A percentile compares a stretch with the other conserved stretches of the same genome.
phyloP scores from a whole-genome alignment of 495 filamentous ascomycete genomes.

The Aspergillus hancockii region DNA sequence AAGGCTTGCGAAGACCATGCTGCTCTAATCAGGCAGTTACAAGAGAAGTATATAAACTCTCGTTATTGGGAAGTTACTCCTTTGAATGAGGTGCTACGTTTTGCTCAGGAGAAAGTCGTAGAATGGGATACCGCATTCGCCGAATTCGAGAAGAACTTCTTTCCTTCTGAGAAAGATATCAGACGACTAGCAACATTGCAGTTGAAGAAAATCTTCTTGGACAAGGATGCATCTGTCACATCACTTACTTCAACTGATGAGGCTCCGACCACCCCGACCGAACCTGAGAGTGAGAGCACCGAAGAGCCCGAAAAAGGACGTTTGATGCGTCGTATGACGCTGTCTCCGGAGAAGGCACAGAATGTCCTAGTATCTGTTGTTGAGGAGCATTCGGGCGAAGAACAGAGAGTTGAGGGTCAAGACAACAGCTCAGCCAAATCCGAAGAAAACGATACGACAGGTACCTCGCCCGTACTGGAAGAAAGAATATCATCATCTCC shows the following conservation, averaged over 20 bases:
- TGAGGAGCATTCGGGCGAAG: constrained; percentile 59
- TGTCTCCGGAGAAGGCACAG: constrained; percentile 67
- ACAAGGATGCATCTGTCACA: constrained; percentile 74
- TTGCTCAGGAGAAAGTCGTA: constrained; percentile 87
- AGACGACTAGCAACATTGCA: constrained; percentile 87
- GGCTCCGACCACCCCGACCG: constrained; percentile 39
- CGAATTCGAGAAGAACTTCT: constrained; percentile 89
- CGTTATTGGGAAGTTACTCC: constrained; percentile 97
- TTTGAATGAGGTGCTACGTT: constrained; percentile 80
- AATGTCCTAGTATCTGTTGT: constrained; percentile 70
- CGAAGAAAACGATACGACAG: constrained; percentile 22
- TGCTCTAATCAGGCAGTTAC: constrained; percentile 70
- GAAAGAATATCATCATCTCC: constrained; percentile 24
- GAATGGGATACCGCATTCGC: constrained; percentile 91
- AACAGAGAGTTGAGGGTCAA: constrained; percentile 25
- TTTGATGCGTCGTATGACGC: constrained; percentile 49
- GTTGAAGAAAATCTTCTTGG: constrained; percentile 91
- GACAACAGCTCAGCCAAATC: constrained; percentile 9
- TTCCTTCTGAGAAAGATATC: constrained; percentile 97
- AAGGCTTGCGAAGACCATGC: constrained; percentile 80
- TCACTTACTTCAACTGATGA: constrained; percentile 67
- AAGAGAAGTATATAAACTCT: constrained; percentile 87
- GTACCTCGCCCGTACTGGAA: constrained; percentile 18
- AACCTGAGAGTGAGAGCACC: constrained; percentile 48
- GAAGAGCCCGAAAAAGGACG: constrained; percentile 35